These are phyloP conservation scores for Baeospora myosura DNA, from an alignment of 1,284 basidiomycete species.

Conservation along the genomic window DNA sequence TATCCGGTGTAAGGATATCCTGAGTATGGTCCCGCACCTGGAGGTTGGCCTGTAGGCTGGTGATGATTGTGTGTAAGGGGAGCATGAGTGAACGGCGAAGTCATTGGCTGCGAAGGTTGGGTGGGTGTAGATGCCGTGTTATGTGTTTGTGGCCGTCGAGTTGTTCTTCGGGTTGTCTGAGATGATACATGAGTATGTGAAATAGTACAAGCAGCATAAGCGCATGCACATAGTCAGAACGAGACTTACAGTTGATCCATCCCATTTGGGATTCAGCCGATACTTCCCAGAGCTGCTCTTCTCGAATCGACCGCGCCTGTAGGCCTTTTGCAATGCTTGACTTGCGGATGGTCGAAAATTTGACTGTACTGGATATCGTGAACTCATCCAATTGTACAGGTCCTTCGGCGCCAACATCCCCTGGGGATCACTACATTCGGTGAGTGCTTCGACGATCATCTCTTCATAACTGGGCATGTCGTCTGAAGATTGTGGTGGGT, in stretches of 20 bases:
- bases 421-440: constrained; percentile 54
- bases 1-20: constrained; percentile 13
- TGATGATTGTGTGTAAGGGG: constrained; percentile 37
- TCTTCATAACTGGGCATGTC: constrained; percentile 80
- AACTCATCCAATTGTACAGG: constrained; percentile 72
- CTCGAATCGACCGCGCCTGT: constrained; percentile 65
- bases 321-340: constrained; percentile 78
- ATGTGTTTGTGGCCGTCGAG: constrained; percentile 57
- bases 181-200: constrained; percentile 9
- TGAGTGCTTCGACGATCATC: constrained; percentile 75
- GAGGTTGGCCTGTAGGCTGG: constrained; percentile 16
- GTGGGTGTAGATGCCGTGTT: constrained; percentile 29
- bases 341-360: constrained; percentile 80
- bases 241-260: constrained; percentile 64
- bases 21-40: constrained; percentile 21
- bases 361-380: constrained; percentile 72
- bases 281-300: constrained; percentile 67
- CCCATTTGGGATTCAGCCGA: constrained; percentile 63
- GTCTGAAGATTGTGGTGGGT: constrained; percentile 34
- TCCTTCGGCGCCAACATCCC: constrained; percentile 68
- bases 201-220: too few relatives aligned
- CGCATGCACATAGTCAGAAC: constrained; percentile 8
- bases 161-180: constrained; percentile 61
- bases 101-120: constrained; percentile 22
- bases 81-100: constrained; percentile 55